These are phyloP conservation scores for Zymoseptoria passerinii DNA, from an alignment of 2,329 filamentous ascomycete species.

Conservation along the genomic window DNA sequence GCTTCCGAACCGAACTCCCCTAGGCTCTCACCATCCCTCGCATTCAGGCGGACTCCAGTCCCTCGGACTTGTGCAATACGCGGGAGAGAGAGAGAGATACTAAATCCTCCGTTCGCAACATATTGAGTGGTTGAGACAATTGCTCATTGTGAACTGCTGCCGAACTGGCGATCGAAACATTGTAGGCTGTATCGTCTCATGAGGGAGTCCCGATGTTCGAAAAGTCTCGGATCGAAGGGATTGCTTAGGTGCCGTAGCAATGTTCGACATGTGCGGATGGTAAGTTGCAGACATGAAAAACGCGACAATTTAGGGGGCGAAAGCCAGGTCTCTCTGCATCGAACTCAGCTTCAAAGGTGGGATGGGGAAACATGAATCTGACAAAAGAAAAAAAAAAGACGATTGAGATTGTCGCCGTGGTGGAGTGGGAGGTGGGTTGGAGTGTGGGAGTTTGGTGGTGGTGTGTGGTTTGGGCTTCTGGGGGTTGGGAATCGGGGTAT, in stretches of 20 bases:
- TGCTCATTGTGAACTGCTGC: neutral
- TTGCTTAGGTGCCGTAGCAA: neutral
- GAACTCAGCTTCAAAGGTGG: neutral
- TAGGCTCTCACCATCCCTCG: too few species aligned
- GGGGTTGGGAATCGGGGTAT: neutral
- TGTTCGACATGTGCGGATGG: neutral
- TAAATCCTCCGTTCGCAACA: too few species aligned
- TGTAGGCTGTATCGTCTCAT: too few species aligned
- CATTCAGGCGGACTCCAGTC: too few species aligned
- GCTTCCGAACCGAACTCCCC: too few species aligned
- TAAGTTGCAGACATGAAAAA: too few species aligned
- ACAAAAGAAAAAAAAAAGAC: neutral
- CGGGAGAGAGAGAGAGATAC: too few species aligned
- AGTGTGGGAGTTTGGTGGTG: neutral
- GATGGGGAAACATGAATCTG: neutral
- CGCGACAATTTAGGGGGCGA: too few species aligned
- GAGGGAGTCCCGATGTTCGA: neutral
- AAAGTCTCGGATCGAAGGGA: neutral
- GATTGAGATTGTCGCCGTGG: neutral
- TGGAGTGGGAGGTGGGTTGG: neutral
- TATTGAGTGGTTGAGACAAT: neutral
- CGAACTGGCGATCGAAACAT: too few species aligned
- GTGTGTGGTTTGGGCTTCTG: neutral
- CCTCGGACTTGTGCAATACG: too few species aligned
- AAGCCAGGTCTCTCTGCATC: too few species aligned